Evolutionary conservation across 352 stramenopile species (phyloP).

Genomic region (Phytophthora boehmeriae): DNA sequence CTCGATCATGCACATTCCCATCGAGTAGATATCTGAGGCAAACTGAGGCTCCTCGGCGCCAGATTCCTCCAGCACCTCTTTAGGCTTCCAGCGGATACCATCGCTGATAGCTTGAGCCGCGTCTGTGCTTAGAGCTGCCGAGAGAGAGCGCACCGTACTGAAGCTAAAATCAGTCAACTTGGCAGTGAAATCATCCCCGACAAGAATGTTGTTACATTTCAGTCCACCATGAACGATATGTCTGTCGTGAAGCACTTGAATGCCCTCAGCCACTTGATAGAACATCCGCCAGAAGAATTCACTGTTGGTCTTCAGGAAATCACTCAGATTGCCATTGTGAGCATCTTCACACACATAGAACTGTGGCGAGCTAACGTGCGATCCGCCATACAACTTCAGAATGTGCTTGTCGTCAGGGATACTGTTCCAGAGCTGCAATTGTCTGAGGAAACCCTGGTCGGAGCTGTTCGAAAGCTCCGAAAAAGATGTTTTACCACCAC

Average conservation of each 20-base stretch:
- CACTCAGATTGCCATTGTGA: constrained; percentile 13
- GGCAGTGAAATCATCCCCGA: constrained; percentile 26
- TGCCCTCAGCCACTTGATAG: constrained; percentile 17
- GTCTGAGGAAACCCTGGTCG: constrained; percentile 15
- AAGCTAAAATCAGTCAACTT: constrained; percentile 18
- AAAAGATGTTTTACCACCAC: constrained; percentile 42
- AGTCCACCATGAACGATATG: constrained; percentile 39
- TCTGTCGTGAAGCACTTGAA: constrained; percentile 44
- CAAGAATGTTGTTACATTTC: constrained; percentile 45
- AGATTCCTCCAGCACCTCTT: neutral
- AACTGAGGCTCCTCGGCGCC: constrained; percentile 1
- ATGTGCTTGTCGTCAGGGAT: constrained; percentile 33
- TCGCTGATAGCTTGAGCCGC: neutral
- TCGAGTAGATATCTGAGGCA: constrained; percentile 31
- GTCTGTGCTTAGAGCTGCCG: neutral
- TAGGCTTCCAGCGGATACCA: constrained; percentile 2
- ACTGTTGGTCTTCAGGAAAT: constrained; percentile 6
- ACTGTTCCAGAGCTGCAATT: constrained; percentile 32
- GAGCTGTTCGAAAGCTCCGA: constrained; percentile 1
- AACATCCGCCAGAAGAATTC: constrained; percentile 14
- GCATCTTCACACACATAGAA: constrained; percentile 24
- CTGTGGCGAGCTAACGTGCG: constrained; percentile 17
- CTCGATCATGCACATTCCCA: constrained; percentile 43
- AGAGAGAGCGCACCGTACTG: neutral
- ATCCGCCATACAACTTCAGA: constrained; percentile 39